Base-by-base conservation (phyloP, 2,329 filamentous ascomycete genomes). In the Orbilia ellipsospora region DNA sequence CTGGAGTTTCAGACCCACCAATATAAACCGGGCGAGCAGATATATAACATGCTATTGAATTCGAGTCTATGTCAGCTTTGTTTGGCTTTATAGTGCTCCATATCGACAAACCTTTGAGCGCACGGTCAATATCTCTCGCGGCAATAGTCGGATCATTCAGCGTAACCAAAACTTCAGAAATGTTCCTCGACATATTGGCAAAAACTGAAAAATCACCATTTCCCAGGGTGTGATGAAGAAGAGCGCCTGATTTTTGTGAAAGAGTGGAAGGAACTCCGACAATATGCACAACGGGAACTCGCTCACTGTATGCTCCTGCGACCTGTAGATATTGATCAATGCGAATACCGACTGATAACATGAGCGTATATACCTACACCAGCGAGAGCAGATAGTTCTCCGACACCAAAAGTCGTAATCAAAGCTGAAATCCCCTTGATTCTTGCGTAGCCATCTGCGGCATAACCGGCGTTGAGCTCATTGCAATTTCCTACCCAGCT, bases 131-230 rank as follows among this genome's bases (percentile, higher is more conserved):
- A 80, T 93, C 88, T 13, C 85, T 84, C 8, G 92, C 89, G 50
- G 91, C 91, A 78, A 92, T 90, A 72, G 86, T 82, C 0, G 90
- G 88, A 77, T 92, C 87, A 80, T 88, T 90, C 68, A 96, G 85
- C 79, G 90, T 89, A 64, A 90, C 89, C 45, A 91, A 85, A 20
- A 88, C 88, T 81, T 89, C 91, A 0, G 92, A 92, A 78, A 96
- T 88, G 60, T 88, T 83, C 55, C 86, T 84, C 81, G 86, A 91
- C 90, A 96, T 96, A 80, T 92, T 88, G 78, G 89, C 86, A 82
- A 96, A 96, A 65, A 93, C 91, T 75, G 91, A 89, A 83, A 92
- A 96, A 83, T 96, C 90, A 73, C 92, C 90, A 79, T 92, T 91
- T 67, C 88, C 89, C 0, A 92, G 87, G 0, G 90, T 92, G 82